Base-by-base conservation (phyloP, 192 early-diverging fungal genomes). In the Phlyctochytrium planicorne region DNA sequence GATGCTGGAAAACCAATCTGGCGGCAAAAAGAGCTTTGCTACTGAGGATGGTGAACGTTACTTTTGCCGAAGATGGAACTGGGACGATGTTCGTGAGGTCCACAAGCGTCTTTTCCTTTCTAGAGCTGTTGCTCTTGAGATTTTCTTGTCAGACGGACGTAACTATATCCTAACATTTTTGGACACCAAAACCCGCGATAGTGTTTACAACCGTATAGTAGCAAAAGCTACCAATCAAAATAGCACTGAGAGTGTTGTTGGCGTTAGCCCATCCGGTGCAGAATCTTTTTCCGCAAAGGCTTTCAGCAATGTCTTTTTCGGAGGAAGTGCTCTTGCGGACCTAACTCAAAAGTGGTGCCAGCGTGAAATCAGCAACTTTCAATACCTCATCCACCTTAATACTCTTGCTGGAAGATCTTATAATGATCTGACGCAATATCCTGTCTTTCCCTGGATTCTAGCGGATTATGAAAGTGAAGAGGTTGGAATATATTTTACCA, bases 401-500 rank as follows among this genome's bases (percentile, higher is more conserved):
- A 91, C 91, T 0, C 72, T 92, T 29, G 91, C 93, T 25, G 93
- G 93, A 12, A 23, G 67, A 30, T 75, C 55, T 37, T 66, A 65
- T 36, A 52, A 76, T 68, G 92, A 95, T 73, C 70, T 95, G 70
- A 93, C 91, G 0, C 93, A 95, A 74, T 95, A 94, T 67, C 93
- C 92, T 0, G 89, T 93, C 10, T 95, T 95, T 63, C 93, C 93
- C 1, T 95, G 93, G 93, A 84, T 95, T 40, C 73, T 95, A 33
- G 80, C 86, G 1, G 91, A 95, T 65, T 95, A 94, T 57, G 83
- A 75, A 24, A 88, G 85, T 65, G 83, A 87, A 33, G 80, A 88
- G 47, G 74, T 85, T n/a, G n/a, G n/a, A n/a, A n/a, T n/a, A n/a
- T n/a, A n/a, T n/a, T n/a, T n/a, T n/a, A n/a, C n/a, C n/a, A n/a